phyloP scores from a whole-genome alignment of 139 green algal species.

The Edaphochlamys debaryana region DNA sequence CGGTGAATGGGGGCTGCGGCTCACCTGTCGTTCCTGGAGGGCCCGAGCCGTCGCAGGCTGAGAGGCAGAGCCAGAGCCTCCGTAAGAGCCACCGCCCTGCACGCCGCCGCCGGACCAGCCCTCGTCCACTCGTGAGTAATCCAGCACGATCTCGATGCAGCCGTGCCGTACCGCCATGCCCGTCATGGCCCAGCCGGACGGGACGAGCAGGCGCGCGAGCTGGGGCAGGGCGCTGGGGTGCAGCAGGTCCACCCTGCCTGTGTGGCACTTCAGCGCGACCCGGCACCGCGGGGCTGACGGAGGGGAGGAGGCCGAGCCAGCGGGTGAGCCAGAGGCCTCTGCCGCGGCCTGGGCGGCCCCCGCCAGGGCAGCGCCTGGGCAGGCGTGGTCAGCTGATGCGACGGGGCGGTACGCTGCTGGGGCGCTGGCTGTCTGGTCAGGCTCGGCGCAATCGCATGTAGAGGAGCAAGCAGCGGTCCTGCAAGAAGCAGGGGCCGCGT shows the following conservation, averaged over 20 bases:
- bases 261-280: constrained; percentile 25
- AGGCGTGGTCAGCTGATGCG: no score
- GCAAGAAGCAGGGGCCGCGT: no score
- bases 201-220: constrained; percentile 9
- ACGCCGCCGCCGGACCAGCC: background rate
- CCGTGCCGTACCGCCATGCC: background rate
- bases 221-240: background rate
- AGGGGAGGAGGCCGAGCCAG: background rate
- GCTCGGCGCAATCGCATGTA: no score
- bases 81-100: no score
- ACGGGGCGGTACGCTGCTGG: no score
- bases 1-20: no score
- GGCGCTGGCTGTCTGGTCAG: no score
- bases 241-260: background rate
- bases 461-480: no score
- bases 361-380: no score
- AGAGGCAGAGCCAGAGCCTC: background rate
- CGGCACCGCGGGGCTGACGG: background rate
- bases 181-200: background rate
- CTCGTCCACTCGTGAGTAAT: constrained; percentile 8
- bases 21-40: background rate
- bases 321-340: no score
- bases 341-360: no score
- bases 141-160: constrained; percentile 30
- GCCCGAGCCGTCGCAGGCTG: background rate